Percentiles rank a stretch among this genome's conserved stretches.
These are phyloP conservation scores for Calycina herbarum DNA, from an alignment of 2,329 filamentous ascomycete genomes.

Conservation along the genomic window DNA sequence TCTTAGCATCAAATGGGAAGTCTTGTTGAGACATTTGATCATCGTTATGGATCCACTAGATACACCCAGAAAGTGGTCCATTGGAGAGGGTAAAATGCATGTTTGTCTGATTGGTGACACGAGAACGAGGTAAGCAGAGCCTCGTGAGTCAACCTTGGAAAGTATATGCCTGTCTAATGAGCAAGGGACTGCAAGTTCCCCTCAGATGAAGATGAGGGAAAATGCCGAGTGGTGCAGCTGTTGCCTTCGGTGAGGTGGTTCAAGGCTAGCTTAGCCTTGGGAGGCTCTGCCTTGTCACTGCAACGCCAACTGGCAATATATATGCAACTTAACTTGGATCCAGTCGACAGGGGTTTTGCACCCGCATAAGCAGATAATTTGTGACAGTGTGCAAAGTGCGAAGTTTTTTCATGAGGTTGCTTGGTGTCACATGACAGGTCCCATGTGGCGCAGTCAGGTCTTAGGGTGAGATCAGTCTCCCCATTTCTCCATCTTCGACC, in stretches of 20 bases:
- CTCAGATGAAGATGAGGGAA: not conserved
- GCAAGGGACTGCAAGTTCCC: not conserved
- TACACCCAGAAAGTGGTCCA: too few species aligned
- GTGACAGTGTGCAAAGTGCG: too few species aligned
- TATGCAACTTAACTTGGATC: too few species aligned
- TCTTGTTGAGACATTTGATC: too few species aligned
- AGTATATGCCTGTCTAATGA: not conserved
- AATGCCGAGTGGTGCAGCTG: not conserved
- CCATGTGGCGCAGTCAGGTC: too few species aligned
- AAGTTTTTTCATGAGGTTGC: too few species aligned
- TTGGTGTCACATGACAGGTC: too few species aligned
- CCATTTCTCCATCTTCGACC: not conserved
- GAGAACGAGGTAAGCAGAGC: not conserved
- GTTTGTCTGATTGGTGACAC: not conserved
- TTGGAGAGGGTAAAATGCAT: not conserved
- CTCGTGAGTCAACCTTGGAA: not conserved
- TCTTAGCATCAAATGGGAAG: too few species aligned
- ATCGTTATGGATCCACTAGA: too few species aligned
- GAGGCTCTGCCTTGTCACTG: not conserved
- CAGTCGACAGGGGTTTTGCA: too few species aligned
- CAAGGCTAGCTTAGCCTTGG: not conserved
- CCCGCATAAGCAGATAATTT: too few species aligned
- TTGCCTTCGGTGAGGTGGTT: not conserved
- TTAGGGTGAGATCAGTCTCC: too few species aligned
- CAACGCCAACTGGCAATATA: not conserved